phyloP scores from a whole-genome alignment of 208 protist species.

The Trypanosoma rangeli region DNA sequence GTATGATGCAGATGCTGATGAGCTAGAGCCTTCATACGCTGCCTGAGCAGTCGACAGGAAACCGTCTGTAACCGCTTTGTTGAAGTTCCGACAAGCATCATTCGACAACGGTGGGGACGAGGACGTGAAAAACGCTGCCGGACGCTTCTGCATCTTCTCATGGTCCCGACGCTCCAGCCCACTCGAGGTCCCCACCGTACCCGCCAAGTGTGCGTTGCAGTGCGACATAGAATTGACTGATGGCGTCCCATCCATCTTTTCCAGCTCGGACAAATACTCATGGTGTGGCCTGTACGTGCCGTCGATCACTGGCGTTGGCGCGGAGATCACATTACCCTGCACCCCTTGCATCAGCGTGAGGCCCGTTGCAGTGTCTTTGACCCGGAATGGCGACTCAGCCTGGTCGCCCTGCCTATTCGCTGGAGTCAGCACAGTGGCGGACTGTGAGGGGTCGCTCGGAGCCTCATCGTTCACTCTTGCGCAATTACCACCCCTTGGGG shows the following conservation, averaged over 20 bases:
- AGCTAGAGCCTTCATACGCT: conserved; percentile 2
- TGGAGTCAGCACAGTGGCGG: neutral
- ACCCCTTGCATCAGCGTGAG: neutral
- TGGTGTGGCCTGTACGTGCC: neutral
- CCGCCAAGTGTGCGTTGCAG: neutral
- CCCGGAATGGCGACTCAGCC: neutral
- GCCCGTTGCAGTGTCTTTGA: neutral
- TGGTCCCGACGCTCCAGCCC: neutral
- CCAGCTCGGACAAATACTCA: neutral
- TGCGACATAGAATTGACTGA: neutral
- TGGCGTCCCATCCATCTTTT: neutral
- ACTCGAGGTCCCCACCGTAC: neutral
- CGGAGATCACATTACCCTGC: neutral
- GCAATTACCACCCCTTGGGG: neutral
- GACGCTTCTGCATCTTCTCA: conserved; percentile 2
- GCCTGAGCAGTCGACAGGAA: neutral
- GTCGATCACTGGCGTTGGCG: neutral
- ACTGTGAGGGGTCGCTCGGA: neutral
- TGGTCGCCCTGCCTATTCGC: neutral
- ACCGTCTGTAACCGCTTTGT: neutral
- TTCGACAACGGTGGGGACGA: neutral
- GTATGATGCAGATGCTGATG: neutral
- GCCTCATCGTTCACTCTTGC: neutral
- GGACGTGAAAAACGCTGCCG: neutral
- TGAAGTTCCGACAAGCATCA: neutral